A percentile compares a stretch with the other conserved stretches of the same genome.
These are phyloP conservation scores for Arthrobotrys pseudoclavata DNA, from an alignment of 2,329 filamentous ascomycete genomes.

Conservation along the genomic window DNA sequence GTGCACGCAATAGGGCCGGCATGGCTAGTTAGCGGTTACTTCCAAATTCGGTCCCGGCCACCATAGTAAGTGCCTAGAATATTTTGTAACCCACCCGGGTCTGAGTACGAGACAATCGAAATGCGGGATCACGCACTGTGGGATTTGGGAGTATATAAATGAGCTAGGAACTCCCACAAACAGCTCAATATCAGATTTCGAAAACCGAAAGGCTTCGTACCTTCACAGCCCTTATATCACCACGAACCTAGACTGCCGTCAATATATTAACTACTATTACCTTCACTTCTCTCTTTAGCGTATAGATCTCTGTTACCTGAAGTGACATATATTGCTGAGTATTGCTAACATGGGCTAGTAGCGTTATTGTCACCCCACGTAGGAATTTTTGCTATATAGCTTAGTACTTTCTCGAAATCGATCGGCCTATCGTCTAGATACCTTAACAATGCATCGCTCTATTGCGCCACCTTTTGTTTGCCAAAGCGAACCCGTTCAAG, in stretches of 20 bases:
- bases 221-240: not conserved
- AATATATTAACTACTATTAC: not conserved
- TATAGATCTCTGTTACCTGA: not conserved
- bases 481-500: slow-evolving; percentile 25
- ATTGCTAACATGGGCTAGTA: not conserved
- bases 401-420: not conserved
- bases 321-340: not conserved
- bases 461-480: not conserved
- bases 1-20: not conserved
- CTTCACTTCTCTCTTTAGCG: not conserved
- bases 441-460: slow-evolving; percentile 22
- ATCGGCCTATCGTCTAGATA: not conserved
- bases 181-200: not conserved
- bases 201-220: slow-evolving; percentile 13
- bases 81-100: too few relatives aligned
- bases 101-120: too few relatives aligned
- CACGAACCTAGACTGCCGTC: not conserved
- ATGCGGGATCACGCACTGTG: not conserved
- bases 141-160: not conserved
- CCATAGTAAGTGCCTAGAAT: too few relatives aligned
- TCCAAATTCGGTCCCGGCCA: not conserved
- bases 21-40: not conserved
- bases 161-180: not conserved
- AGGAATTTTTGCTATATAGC: not conserved
- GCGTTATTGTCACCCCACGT: not conserved